Base-by-base conservation (phyloP, 2,329 filamentous ascomycete genomes). In the Fusarium protoensiforme region DNA sequence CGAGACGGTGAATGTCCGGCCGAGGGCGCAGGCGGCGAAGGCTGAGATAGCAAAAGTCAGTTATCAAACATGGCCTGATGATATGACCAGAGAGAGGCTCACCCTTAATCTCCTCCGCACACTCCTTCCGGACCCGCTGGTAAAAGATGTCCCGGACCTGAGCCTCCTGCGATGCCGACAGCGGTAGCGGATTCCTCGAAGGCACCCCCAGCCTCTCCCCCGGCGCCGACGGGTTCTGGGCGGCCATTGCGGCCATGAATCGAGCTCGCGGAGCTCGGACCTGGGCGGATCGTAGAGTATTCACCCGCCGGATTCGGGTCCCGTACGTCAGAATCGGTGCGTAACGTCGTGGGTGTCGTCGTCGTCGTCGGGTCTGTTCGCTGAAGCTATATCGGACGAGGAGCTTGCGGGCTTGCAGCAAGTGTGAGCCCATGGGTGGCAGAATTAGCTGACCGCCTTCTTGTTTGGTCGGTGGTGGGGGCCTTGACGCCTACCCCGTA, bases 21-120 rank as follows among this genome's bases (percentile, higher is more conserved):
- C 92, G 58, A 92, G 88, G 61, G 95, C 95, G 87, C 96, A 99
- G 75, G 92, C 91, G 66, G 96, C 96, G 81, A 99, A 99, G 70
- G 93, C 96, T 98, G 76, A 61, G 10, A 60, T 33, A 38, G 18
- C 22, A 61, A 27, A 38, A 31, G 46, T 61, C 29, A 38, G 53
- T 51, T 27, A 22, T 27, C 11, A 22, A 46, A 22, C 29, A 58
- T 74, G 65, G 8, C 33, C 61, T 64, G 72, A 67, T 67, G 6
- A n/a, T 14, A 16, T 29, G n/a, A 43, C 2, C 13, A 5, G 41
- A 10, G 41, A 10, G 41, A 16, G 4, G 13, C 82, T 58, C 77
- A 94, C 93, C 91, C 85, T 93, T 93, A 65, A 96, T 95, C 80
- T 96, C 93, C 0, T 90, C 88, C 7, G 91, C 90, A 84, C 95